Conservation (phyloP, 352 stramenopile species). For the Phytophthora tubulina region DNA sequence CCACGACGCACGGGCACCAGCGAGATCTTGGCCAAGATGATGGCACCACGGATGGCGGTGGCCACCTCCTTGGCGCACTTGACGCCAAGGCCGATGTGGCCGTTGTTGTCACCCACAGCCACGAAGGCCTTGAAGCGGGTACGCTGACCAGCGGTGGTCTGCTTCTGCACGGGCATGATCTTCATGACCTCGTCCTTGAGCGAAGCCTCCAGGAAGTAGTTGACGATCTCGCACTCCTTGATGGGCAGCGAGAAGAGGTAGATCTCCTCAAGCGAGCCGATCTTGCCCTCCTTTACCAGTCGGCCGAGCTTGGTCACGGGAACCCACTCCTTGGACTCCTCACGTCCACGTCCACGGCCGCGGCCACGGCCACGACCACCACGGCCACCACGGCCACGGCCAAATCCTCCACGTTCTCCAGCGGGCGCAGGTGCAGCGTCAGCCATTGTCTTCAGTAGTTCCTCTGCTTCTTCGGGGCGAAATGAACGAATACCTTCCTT, state of each 20-base stretch:
- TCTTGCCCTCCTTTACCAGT: conserved; percentile 99
- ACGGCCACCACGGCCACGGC: conserved; percentile 88
- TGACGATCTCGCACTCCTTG: conserved; percentile 99
- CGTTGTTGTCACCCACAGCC: conserved; percentile 97
- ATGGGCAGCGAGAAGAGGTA: conserved; percentile 99
- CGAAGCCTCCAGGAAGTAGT: conserved; percentile 98
- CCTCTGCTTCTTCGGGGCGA: conserved; percentile 74
- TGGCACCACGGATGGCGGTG: conserved; percentile 99
- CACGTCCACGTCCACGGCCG: conserved; percentile 87
- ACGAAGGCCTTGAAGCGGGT: conserved; percentile 99
- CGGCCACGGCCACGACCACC: conserved; percentile 86
- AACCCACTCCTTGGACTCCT: conserved; percentile 97
- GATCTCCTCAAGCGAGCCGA: conserved; percentile 99
- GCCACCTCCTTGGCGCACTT: conserved; percentile 99
- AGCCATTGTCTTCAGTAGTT: conserved; percentile 68
- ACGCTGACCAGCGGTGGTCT: conserved; percentile 99
- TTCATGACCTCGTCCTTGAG: conserved; percentile 99
- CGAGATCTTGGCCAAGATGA: conserved; percentile 99
- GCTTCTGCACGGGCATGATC: conserved; percentile 99
- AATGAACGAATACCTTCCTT: conserved; percentile 82
- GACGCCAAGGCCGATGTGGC: conserved; percentile 99
- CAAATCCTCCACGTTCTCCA: conserved; percentile 95
- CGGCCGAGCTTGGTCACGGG: conserved; percentile 99
- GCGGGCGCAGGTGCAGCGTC: conserved; percentile 64
- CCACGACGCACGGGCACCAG: conserved; percentile 98